Base-by-base conservation (phyloP, 2,329 filamentous ascomycete species). In the Lasiodiplodia hormozganensis region DNA sequence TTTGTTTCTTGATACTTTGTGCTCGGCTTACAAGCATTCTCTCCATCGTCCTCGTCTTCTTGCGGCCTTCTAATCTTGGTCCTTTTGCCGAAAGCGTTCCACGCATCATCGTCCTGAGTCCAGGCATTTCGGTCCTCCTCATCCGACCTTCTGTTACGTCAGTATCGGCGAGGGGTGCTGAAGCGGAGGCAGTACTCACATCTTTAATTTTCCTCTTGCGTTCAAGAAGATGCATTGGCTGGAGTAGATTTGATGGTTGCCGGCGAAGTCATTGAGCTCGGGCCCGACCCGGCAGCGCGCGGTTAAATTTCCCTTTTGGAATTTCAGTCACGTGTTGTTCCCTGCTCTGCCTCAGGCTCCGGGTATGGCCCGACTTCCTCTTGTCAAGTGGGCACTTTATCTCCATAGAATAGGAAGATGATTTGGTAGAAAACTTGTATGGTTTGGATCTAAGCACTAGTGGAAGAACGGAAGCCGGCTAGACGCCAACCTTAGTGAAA, bases 1-100 rank as follows among this genome's bases (percentile, higher is more conserved):
- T 34, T 8, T 31, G 28, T 31, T 31, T 31, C 28, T 34, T 25
- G 3, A 23, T 7, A 92, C 83, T 75, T 90, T 86, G 69, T 83
- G 82, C 58, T 40, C 54, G 10, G 49, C 83, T 83, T 28, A 81
- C 78, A 74, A 88, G 87, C 71, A 87, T 90, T 77, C 88, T 87
- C 73, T 82, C 80, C 38, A 82, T 82, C 71, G 80, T 82, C 70
- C 85, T 86, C 68, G 87, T 85, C 68, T 4, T 47, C 57, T 4
- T 60, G 23, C 36, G 38, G 12, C 16, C 36, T 23, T 38, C 57
- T 43, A 23, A 54, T 54, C 36, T 28, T 54, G 23, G 51, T 67
- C 8, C n/a, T 43, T 1, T 23, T 49, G 47, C 52, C 65, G 18
- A 38, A 53, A 31, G 52, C 40, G 53, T 31, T 36, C 38, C 34